Evolutionary conservation across 257 asterid species (phyloP).

Genomic region (Jacaranda copaia): DNA sequence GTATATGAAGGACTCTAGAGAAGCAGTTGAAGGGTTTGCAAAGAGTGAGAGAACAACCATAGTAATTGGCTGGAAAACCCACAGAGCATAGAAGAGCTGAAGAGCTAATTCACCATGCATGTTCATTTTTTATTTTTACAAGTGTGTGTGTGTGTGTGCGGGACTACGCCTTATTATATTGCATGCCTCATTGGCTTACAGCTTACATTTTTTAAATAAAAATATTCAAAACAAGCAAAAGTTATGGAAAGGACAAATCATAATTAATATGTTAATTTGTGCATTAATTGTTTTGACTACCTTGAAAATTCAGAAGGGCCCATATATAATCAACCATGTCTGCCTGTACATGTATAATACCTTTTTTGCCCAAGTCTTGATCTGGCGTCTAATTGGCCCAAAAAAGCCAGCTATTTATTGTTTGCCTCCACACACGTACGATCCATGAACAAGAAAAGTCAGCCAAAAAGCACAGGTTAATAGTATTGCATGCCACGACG

Average conservation of each 20-base stretch:
- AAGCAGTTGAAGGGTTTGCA: conserved; percentile 41
- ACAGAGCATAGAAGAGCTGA: background rate
- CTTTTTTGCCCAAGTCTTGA: too few species aligned
- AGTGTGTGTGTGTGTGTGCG: background rate
- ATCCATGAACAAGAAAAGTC: too few species aligned
- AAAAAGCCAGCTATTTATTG: too few species aligned
- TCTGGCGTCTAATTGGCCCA: too few species aligned
- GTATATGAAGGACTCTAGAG: conserved; percentile 53
- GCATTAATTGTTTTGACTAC: background rate
- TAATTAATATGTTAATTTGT: background rate
- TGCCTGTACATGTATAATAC: too few species aligned
- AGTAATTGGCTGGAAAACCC: background rate
- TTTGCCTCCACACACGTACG: too few species aligned
- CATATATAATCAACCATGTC: too few species aligned
- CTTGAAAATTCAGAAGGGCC: background rate
- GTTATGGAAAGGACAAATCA: background rate
- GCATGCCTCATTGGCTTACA: too few species aligned
- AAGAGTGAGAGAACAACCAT: conserved; percentile 23
- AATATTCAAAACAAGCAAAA: background rate
- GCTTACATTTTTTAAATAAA: background rate
- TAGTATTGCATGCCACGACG: too few species aligned
- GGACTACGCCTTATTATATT: too few species aligned
- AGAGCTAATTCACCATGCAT: conserved; percentile 20
- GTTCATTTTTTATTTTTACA: conserved; percentile 25
- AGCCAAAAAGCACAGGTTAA: too few species aligned